Conservation (phyloP, 2,329 filamentous ascomycete genomes). For the Ceratocystis huliohia region DNA sequence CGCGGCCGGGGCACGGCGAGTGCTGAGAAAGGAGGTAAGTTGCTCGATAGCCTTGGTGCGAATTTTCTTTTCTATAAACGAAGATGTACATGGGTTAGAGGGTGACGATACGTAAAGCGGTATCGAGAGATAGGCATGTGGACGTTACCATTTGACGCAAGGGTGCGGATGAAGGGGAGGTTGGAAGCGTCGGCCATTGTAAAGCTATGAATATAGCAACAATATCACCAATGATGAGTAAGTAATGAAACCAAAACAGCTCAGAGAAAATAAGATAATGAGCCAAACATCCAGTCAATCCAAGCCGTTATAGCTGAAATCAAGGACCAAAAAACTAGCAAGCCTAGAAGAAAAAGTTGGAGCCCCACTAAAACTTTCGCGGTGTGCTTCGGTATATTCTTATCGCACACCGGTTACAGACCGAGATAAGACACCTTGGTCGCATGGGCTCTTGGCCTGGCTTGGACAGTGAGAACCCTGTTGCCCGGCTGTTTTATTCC, state of each 20-base stretch:
- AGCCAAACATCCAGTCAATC: neutral
- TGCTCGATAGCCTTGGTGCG: constrained; percentile 66
- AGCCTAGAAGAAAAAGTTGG: constrained; percentile 17
- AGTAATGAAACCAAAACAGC: neutral
- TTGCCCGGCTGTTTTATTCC: constrained; percentile 21
- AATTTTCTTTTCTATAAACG: constrained; percentile 53
- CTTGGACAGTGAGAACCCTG: neutral
- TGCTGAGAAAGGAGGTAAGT: constrained; percentile 63
- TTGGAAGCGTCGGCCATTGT: constrained; percentile 34
- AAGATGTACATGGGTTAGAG: neutral
- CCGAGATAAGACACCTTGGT: constrained; percentile 14
- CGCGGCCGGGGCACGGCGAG: constrained; percentile 26
- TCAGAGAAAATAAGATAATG: neutral
- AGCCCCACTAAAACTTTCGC: constrained; percentile 20
- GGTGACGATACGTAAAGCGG: neutral
- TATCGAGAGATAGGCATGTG: neutral
- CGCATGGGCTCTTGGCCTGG: too few relatives aligned
- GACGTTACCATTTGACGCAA: constrained; percentile 65
- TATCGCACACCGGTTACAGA: constrained; percentile 11
- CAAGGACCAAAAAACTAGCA: neutral
- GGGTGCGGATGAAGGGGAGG: constrained; percentile 68
- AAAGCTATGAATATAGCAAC: neutral
- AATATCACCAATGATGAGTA: neutral
- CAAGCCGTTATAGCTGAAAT: neutral
- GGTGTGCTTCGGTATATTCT: constrained; percentile 19